phyloP scores from a whole-genome alignment of 78 protist genomes.

The Polysphondylium violaceum region DNA sequence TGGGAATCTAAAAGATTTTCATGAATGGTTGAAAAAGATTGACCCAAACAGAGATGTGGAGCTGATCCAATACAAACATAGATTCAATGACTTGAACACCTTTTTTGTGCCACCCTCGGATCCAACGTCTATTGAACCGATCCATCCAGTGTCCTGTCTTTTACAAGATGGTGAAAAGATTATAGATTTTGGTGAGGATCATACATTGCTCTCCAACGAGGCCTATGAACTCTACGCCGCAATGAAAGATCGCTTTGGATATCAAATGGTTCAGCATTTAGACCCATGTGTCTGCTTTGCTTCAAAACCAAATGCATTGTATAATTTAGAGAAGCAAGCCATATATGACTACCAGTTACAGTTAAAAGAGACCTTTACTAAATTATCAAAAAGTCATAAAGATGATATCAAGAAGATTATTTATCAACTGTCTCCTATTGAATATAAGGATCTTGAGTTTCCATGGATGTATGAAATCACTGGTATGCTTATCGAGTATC shows the following conservation, averaged over 20 bases:
- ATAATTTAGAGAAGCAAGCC: constrained; percentile 29
- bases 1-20: constrained; percentile 85
- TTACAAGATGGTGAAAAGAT: neutral
- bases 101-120: neutral
- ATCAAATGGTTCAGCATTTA: neutral
- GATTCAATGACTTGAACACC: constrained; percentile 78
- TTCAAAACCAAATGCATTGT: neutral
- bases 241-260: neutral
- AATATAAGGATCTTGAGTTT: neutral
- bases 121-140: neutral
- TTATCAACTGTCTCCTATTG: neutral
- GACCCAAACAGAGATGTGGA: constrained; percentile 32
- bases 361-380: neutral
- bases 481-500: neutral
- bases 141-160: constrained; percentile 3
- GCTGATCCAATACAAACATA: constrained; percentile 29
- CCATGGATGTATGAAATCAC: constrained; percentile 1
- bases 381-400: neutral
- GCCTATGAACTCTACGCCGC: neutral
- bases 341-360: neutral
- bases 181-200: neutral
- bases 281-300: constrained; percentile 10
- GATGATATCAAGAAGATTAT: neutral
- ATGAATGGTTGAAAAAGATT: constrained; percentile 63
- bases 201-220: neutral